phyloP scores from a whole-genome alignment of 805 yeast genomes.

The Hyphopichia homilentoma region DNA sequence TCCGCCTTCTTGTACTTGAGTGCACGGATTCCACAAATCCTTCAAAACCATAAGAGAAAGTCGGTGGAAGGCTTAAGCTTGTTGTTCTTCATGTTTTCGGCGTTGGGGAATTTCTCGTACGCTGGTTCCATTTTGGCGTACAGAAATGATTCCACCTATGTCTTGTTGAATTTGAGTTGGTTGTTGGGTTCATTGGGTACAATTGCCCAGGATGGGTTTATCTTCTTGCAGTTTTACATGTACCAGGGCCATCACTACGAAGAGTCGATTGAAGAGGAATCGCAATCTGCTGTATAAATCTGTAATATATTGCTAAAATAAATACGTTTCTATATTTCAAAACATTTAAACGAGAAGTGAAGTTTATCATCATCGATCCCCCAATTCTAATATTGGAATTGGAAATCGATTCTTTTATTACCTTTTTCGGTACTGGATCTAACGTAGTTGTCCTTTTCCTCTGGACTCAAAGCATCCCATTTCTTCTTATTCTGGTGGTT shows the following conservation, averaged over 20 bases:
- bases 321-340: no score
- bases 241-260: slow-evolving; percentile 38
- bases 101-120: slow-evolving; percentile 72
- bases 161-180: slow-evolving; percentile 69
- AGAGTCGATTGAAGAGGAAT: slow-evolving; percentile 5
- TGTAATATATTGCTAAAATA: no score
- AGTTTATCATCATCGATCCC: background rate
- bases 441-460: slow-evolving; percentile 49
- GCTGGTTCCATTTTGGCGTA: slow-evolving; percentile 69
- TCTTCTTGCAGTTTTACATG: slow-evolving; percentile 63
- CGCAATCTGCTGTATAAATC: no score
- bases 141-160: slow-evolving; percentile 57
- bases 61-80: slow-evolving; percentile 86
- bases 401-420: slow-evolving; percentile 26
- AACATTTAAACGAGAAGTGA: no score
- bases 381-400: slow-evolving; percentile 1
- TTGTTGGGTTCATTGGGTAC: slow-evolving; percentile 77
- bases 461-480: slow-evolving; percentile 51
- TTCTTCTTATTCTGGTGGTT: slow-evolving; percentile 40
- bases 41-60: slow-evolving; percentile 71
- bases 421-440: slow-evolving; percentile 49
- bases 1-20: slow-evolving; percentile 68
- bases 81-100: slow-evolving; percentile 69
- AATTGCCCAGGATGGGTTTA: slow-evolving; percentile 62
- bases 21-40: slow-evolving; percentile 80